phyloP scores from a whole-genome alignment of 176 grass and related monocot species.

The Oropetium thomaeum region DNA sequence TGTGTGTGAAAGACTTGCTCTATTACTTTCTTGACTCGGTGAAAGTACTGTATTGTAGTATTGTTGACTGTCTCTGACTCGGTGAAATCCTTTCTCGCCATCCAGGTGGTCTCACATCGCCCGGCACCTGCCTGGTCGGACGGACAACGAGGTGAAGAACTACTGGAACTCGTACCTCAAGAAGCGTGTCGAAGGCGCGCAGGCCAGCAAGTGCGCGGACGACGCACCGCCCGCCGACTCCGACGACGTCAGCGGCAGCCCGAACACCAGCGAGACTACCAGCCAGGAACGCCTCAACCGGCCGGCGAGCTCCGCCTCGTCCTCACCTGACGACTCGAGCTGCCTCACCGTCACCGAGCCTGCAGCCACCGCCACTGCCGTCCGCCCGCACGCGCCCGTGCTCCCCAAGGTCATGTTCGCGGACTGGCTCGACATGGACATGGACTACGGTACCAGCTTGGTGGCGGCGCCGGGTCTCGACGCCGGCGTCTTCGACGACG shows the following conservation, averaged over 20 bases:
- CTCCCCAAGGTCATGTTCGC: conserved; percentile 84
- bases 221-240: conserved; percentile 33
- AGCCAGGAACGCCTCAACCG: conserved; percentile 17
- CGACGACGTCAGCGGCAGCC: conserved; percentile 26
- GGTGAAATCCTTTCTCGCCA: background rate
- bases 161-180: conserved; percentile 99
- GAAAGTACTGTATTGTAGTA: too few species aligned
- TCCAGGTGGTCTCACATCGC: conserved; percentile 93
- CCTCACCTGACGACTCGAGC: conserved; percentile 51
- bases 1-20: too few species aligned
- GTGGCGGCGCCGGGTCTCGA: conserved; percentile 16
- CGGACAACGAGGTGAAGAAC: conserved; percentile 99
- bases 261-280: background rate
- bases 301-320: conserved; percentile 43
- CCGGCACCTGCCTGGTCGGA: conserved; percentile 77
- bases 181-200: conserved; percentile 59
- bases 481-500: conserved; percentile 30
- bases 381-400: conserved; percentile 39
- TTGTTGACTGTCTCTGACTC: background rate
- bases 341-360: conserved; percentile 35
- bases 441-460: conserved; percentile 49
- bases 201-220: background rate
- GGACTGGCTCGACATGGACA: conserved; percentile 75
- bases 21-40: too few species aligned
- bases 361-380: background rate